Evolutionary conservation across 768 basidiomycete genomes (phyloP).

Genomic region (Hygrocybe punicea): DNA sequence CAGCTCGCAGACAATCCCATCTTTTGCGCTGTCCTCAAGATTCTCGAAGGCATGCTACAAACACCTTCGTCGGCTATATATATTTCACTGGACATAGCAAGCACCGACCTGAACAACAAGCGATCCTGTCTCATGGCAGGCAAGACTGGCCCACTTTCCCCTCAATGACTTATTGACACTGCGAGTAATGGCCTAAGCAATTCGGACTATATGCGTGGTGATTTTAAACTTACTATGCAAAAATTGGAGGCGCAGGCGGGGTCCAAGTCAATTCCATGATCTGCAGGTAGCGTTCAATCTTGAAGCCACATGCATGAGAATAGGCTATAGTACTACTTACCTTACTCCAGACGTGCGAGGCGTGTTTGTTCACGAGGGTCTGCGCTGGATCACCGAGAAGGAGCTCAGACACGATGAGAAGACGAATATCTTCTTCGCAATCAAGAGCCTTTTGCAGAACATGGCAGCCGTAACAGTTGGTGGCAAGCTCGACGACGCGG

Average conservation of each 20-base stretch:
- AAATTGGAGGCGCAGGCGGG: slow-evolving; percentile 82
- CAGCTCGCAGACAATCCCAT: slow-evolving; percentile 81
- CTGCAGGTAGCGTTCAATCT: slow-evolving; percentile 31
- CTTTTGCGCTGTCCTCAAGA: slow-evolving; percentile 77
- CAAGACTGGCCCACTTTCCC: slow-evolving; percentile 85
- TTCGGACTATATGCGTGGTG: background rate
- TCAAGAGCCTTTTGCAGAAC: slow-evolving; percentile 87
- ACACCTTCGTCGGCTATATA: slow-evolving; percentile 3
- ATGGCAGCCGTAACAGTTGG: slow-evolving; percentile 87
- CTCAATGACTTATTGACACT: slow-evolving; percentile 86
- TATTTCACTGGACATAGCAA: background rate
- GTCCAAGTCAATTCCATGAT: slow-evolving; percentile 92
- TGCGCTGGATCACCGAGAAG: slow-evolving; percentile 80
- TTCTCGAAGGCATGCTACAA: slow-evolving; percentile 80
- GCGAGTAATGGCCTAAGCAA: slow-evolving; percentile 1
- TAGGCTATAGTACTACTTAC: slow-evolving; percentile 40
- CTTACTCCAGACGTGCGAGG: slow-evolving; percentile 91
- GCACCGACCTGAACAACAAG: slow-evolving; percentile 73
- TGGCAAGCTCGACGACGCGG: slow-evolving; percentile 80
- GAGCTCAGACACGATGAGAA: slow-evolving; percentile 81
- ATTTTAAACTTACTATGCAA: slow-evolving; percentile 61
- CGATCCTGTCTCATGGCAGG: slow-evolving; percentile 88
- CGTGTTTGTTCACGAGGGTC: slow-evolving; percentile 86
- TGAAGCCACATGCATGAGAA: background rate
- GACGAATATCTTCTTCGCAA: slow-evolving; percentile 82